Evolutionary conservation across 1,284 basidiomycete species (phyloP), one percentile per base, ranked within the genome.

Genomic region (Ganoderma boninense): DNA sequence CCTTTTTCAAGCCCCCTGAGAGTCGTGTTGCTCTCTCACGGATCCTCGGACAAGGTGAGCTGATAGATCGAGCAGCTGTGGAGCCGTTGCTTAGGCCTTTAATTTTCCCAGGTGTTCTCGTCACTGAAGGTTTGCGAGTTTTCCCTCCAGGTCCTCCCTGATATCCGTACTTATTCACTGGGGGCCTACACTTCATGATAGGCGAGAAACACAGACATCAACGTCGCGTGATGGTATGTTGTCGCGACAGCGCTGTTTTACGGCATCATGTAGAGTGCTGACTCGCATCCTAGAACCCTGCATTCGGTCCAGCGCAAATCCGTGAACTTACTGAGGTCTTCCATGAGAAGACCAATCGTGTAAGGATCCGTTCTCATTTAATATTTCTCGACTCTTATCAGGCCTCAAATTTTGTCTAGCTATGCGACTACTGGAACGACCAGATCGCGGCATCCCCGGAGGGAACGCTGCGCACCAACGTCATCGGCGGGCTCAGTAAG

Each of bases 271-370:
- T 2, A 26, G 20, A 4, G 16, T 8, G 16, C 32, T 64, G 18
- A 54, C 35, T 6, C 18, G 29, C 11, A 29, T 10, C 23, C 6
- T 35, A 79, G 89, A 91, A 89, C 71, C 89, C 89, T 18, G 89
- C 88, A 0, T 90, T 91, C 67, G 87, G 88, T 6, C 82, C 84
- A 0, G 77, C 83, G 0, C 87, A 89, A 70, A 83, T 90, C 38
- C 82, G 89, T 1, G 86, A 86, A 54, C 77, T 90, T 0, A 89
- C 87, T 0, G 80, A 82, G n/a, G 84, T 90, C 35, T 90, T 91
- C 71, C 71, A 88, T 1, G 81, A 85, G 1, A 90, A 90, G 77
- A 78, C 89, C 0, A 72, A 81, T 0, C 80, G 86, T 73, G 89
- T 89, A 54, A 8, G 54, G 43, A 43, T 23, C 5, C 1, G 14